Evolutionary conservation across 2,329 filamentous ascomycete genomes (phyloP).

Genomic region (Ophiostoma angusticollis): DNA sequence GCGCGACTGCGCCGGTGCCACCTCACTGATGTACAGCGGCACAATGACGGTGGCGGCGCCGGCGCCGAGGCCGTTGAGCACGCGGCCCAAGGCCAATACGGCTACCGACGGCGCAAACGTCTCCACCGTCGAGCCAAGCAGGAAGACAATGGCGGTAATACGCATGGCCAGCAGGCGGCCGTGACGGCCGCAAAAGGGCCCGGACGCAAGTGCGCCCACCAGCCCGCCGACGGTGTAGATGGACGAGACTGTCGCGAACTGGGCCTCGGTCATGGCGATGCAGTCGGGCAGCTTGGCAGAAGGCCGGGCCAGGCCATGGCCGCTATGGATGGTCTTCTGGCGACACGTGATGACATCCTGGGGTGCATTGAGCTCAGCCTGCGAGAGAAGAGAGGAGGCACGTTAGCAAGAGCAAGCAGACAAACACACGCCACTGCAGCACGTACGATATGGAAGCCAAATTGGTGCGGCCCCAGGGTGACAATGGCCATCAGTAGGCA

Average conservation of each 20-base stretch:
- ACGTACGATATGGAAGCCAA: slow-evolving; percentile 80
- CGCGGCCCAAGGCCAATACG: slow-evolving; percentile 58
- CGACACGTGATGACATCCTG: slow-evolving; percentile 87
- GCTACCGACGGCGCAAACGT: slow-evolving; percentile 55
- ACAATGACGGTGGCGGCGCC: slow-evolving; percentile 87
- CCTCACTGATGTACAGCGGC: slow-evolving; percentile 86
- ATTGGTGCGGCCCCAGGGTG: slow-evolving; percentile 81
- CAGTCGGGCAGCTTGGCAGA: slow-evolving; percentile 51
- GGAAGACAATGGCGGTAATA: slow-evolving; percentile 62
- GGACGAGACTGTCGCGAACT: slow-evolving; percentile 78
- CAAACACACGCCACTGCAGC: no score
- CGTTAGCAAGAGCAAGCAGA: slow-evolving; percentile 1
- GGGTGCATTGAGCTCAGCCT: slow-evolving; percentile 92
- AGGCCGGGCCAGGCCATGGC: slow-evolving; percentile 17
- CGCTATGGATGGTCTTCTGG: slow-evolving; percentile 30
- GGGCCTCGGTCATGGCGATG: slow-evolving; percentile 71
- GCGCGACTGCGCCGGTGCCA: slow-evolving; percentile 60
- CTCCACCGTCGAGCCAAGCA: slow-evolving; percentile 63
- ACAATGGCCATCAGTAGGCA: slow-evolving; percentile 61
- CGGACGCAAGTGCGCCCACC: slow-evolving; percentile 65
- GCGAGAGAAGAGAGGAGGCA: background rate
- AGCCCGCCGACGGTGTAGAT: slow-evolving; percentile 87
- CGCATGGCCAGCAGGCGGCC: slow-evolving; percentile 69
- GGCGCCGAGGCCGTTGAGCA: slow-evolving; percentile 71
- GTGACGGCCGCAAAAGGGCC: slow-evolving; percentile 62